Evolutionary conservation across 805 yeast genomes (phyloP), one percentile per base, ranked within the genome.

Genomic region (Saccharomycopsis olivae): DNA sequence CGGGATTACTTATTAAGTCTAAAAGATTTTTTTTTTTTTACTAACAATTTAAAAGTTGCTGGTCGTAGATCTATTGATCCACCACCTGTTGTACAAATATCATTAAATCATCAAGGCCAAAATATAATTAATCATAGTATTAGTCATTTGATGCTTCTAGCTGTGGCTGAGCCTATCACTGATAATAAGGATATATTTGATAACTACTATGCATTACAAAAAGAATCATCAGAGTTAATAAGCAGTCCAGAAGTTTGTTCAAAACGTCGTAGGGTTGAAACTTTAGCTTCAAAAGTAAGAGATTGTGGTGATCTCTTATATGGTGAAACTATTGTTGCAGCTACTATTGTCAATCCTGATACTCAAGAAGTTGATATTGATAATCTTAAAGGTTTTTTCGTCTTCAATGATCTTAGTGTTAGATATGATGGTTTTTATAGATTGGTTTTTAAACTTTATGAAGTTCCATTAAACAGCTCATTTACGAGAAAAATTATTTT

Each of bases 51-150:
- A 24, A 4, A 32, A 49, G 54, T 55, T 15, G 59, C 56, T 33
- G 55, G 59, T 3, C 33, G 60, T 10, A 50, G 61, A 14, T 57
- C 60, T n/a, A 57, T 56, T 14, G 61, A 56, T 41, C 61, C 61
- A 17, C 58, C 59, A 13, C 61, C 61, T 3, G 56, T 56, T 11
- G 49, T 56, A 30, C 36, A 49, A 39, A 40, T 56, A 23, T 37
- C 49, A 8, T 10, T 16, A 3, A 33, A 49, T 44, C 47, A 47
- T 25, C 38, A 41, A 37, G 33, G 54, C 53, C 48, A 58, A 50
- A 19, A 52, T 42, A 44, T 61, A 53, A 51, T 62, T 51, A 38
- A 54, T 44, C 23, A 51, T 52, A 28, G 46, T 40, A 15, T 36
- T 43, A 15, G 29, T 29, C 40, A 44, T 28, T 35, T 46, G 38